Evolutionary conservation across 164 flowering plant species (phyloP), one percentile per base, ranked within the genome.

Genomic region (Berberis thunbergii): DNA sequence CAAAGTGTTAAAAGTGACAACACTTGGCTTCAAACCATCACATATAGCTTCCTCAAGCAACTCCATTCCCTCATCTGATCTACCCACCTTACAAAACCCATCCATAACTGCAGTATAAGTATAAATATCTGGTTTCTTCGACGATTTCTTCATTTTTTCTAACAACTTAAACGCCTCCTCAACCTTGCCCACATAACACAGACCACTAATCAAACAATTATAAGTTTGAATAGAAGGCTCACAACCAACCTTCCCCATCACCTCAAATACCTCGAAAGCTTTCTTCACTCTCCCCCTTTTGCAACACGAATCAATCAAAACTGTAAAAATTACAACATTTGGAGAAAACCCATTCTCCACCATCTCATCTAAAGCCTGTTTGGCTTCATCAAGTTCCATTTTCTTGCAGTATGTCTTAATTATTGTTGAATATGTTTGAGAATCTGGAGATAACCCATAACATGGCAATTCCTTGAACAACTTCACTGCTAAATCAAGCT

Each of bases 81-180:
- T 62, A 56, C 97, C 96, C 63, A 93, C 97, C 69, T 84, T 90
- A 58, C 98, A 86, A n/a, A 88, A 81, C 12, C 95, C 98, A 79
- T 90, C 85, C 94, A 88, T 91, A 43, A 89, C 76, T 1, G 80
- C 80, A 6, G 89, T 91, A 63, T 77, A 92, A 0, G 88, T 79
- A 65, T 85, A 90, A 55, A 90, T 77, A 50, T 90, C 94, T 0
- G 87, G 90, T 42, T 76, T 77, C 45, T 67, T 50, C 7, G 63
- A 63, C 43, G 73, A 70, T 49, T 77, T 72, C 79, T 88, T 86
- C 49, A 93, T 75, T 8, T 71, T 68, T 68, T 13, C 58, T 73
- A 87, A 65, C 69, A 90, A 50, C 0, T 82, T 83, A 77, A 60
- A 69, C 4, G 96, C 94, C 64, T 86, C 86, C 72, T 93, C 94